Evolutionary conservation across 2,329 filamentous ascomycete species (phyloP), one percentile per base, ranked within the genome.

Genomic region (Fusarium miscanthi): DNA sequence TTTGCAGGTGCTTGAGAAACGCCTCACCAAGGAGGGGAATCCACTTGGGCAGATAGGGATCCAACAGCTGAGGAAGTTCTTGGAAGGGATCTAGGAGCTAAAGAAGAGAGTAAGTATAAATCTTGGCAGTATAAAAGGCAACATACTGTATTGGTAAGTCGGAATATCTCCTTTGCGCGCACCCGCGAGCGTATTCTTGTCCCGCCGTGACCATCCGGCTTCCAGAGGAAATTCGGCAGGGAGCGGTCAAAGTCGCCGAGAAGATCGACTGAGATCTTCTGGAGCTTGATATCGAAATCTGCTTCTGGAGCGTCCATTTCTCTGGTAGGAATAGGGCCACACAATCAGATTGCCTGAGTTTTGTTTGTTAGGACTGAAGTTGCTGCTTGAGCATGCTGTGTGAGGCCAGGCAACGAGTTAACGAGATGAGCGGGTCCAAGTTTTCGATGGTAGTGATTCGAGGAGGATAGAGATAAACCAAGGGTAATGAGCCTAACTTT

Each of bases 11-110:
- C 59, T 90, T 88, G 25, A 97, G 84, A 77, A 95, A 97, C 23
- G 93, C 92, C 77, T 91, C 87, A 31, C 94, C 90, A 40, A 98
- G 86, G 43, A 89, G 84, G 30, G 93, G 92, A 54, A 98, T 86
- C 81, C 97, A 90, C 71, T 84, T 87, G 56, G 92, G 90, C 45
- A 99, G 87, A 80, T 95, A 89, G 14, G 94, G 90, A 82, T 99
- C 96, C 31, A 99, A 88, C 42, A 98, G 87, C 80, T 99, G 96
- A 23, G 96, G 96, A 73, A 97, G 92, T 85, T 98, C 95, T 85
- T 98, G 95, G 76, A 98, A 99, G 4, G 93, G 91, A 75, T 98
- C 94, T 54, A 99, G 89, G 8, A 88, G 80, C 85, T 87, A 35
- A 5, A 54, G 4, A 40, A 21, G 40, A 53, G 27, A 8, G 42